These are phyloP conservation scores for Alternaria sp. DNA, from an alignment of 2,329 filamentous ascomycete species.

Conservation along the genomic window DNA sequence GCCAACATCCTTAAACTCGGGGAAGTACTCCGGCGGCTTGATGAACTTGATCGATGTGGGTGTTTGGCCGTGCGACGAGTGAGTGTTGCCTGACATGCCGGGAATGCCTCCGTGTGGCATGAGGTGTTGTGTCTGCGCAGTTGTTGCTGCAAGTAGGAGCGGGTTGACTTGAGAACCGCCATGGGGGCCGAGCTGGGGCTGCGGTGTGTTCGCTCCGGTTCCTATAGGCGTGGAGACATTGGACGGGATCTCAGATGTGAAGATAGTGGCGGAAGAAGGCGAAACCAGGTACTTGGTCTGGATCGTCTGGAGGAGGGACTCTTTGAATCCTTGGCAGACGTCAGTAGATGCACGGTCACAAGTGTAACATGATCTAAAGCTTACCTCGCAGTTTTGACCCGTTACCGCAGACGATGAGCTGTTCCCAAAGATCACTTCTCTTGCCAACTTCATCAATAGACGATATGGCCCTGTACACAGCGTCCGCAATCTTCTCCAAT, in stretches of 20 bases:
- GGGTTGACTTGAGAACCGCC: constrained; percentile 77
- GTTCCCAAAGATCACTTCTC: constrained; percentile 89
- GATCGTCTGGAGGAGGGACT: constrained; percentile 83
- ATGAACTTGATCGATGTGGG: constrained; percentile 84
- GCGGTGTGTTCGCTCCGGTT: constrained; percentile 91
- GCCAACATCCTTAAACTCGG: constrained; percentile 82
- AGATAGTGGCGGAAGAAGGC: constrained; percentile 91
- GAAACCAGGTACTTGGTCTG: constrained; percentile 86
- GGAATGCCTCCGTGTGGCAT: constrained; percentile 51
- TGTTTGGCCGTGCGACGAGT: constrained; percentile 74
- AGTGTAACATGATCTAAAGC: constrained; percentile 13
- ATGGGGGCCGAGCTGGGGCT: constrained; percentile 61
- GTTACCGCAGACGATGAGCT: constrained; percentile 89
- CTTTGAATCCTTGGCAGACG: constrained; percentile 73
- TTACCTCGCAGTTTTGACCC: constrained; percentile 72
- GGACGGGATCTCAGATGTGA: constrained; percentile 94
- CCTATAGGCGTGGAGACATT: constrained; percentile 90
- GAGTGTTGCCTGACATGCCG: constrained; percentile 58
- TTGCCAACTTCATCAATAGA: constrained; percentile 84
- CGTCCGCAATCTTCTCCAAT: constrained; percentile 82
- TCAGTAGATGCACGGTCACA: constrained; percentile 42
- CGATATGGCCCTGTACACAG: constrained; percentile 84
- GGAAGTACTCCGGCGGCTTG: constrained; percentile 81
- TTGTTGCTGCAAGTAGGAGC: constrained; percentile 89
- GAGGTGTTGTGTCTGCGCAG: constrained; percentile 66